phyloP scores from a whole-genome alignment of 306 rosid species.

The Cucumis cinereus region DNA sequence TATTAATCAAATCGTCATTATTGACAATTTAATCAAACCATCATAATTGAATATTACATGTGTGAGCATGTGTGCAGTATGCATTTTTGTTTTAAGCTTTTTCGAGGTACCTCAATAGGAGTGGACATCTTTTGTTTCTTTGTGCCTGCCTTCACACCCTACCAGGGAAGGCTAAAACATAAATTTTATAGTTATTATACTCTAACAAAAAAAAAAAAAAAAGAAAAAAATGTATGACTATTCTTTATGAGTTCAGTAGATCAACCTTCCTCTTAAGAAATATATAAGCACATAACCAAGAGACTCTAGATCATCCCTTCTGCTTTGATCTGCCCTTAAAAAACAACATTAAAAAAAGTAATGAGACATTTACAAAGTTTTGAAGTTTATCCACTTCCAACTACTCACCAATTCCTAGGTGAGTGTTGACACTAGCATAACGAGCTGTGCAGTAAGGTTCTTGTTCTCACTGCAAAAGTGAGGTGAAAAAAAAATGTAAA shows the following conservation, averaged over 20 bases:
- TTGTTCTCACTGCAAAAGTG: slow-evolving; percentile 65
- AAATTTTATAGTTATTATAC: slow-evolving; percentile 12
- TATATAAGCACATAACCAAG: slow-evolving; percentile 99
- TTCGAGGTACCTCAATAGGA: slow-evolving; percentile 64
- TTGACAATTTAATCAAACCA: no score
- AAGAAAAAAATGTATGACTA: background rate
- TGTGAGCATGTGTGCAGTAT: background rate
- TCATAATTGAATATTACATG: background rate
- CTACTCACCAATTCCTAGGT: slow-evolving; percentile 92
- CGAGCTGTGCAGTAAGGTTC: slow-evolving; percentile 99
- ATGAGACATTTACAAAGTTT: background rate
- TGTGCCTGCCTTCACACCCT: slow-evolving; percentile 93
- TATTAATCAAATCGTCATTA: no score
- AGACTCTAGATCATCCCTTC: slow-evolving; percentile 99
- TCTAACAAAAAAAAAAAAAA: slow-evolving; percentile 6
- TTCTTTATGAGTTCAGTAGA: background rate
- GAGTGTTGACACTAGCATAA: slow-evolving; percentile 98
- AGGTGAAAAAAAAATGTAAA: background rate
- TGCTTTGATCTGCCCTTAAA: slow-evolving; percentile 79
- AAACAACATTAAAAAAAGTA: slow-evolving; percentile 15
- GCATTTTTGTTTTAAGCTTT: background rate
- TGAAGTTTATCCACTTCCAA: slow-evolving; percentile 5
- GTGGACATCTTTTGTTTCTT: slow-evolving; percentile 92
- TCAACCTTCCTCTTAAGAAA: slow-evolving; percentile 93
- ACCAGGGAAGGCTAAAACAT: slow-evolving; percentile 92